Evolutionary conservation across 2,329 filamentous ascomycete genomes (phyloP).

Genomic region (Sporothrix phasma): DNA sequence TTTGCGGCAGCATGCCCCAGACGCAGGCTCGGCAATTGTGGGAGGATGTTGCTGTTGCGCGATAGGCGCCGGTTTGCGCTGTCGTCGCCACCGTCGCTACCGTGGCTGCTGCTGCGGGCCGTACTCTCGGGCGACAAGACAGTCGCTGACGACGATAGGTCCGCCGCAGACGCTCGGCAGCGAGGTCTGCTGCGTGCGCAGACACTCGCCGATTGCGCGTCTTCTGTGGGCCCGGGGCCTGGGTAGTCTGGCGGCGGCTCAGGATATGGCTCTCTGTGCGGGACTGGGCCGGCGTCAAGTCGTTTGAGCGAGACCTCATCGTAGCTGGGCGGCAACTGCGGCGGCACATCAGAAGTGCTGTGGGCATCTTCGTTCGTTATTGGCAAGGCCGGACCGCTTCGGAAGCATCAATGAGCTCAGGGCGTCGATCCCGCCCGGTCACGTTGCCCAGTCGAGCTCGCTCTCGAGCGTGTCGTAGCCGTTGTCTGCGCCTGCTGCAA

Average conservation of each 20-base stretch:
- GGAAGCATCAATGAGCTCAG: conserved; percentile 38
- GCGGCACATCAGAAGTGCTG: conserved; percentile 37
- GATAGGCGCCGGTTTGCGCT: conserved; percentile 18
- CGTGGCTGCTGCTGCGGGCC: neutral
- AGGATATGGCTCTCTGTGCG: conserved; percentile 31
- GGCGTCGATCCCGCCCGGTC: conserved; percentile 43
- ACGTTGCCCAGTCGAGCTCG: conserved; percentile 20
- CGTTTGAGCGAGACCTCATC: conserved; percentile 29
- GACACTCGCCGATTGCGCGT: conserved; percentile 26
- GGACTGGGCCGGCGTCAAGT: conserved; percentile 25
- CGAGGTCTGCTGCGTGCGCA: conserved; percentile 26
- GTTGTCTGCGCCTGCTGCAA: conserved; percentile 12
- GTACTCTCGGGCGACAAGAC: neutral
- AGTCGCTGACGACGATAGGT: neutral
- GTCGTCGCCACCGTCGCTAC: conserved; percentile 6
- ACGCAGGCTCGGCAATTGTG: conserved; percentile 44
- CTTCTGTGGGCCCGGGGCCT: conserved; percentile 17
- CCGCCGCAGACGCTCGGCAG: conserved; percentile 15
- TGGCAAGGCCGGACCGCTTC: conserved; percentile 17
- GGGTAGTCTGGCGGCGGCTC: conserved; percentile 45
- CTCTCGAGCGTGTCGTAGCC: conserved; percentile 28
- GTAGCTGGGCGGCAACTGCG: conserved; percentile 41
- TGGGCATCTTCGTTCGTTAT: conserved; percentile 27
- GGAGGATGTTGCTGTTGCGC: conserved; percentile 30
- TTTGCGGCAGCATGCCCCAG: conserved; percentile 43